phyloP scores from a whole-genome alignment of 805 yeast species.

The Candida hungchunana region DNA sequence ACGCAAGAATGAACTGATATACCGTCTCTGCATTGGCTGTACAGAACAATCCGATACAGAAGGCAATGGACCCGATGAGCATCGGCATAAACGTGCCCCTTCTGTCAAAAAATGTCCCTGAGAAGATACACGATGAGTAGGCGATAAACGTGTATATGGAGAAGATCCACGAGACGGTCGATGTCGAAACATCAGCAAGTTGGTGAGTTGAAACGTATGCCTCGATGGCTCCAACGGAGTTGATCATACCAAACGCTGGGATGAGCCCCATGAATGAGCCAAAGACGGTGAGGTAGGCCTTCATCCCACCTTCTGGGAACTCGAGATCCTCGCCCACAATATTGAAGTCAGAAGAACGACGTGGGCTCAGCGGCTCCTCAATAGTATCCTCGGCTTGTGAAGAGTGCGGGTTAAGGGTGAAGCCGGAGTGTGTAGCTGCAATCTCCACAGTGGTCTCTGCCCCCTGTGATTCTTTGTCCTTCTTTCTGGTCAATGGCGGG shows the following conservation, averaged over 20 bases:
- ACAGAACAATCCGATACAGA: constrained; percentile 38
- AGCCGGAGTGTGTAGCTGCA: constrained; percentile 8
- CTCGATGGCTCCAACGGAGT: constrained; percentile 58
- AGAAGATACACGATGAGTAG: constrained; percentile 32
- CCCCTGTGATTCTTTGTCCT: background rate
- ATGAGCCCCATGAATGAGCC: constrained; percentile 54
- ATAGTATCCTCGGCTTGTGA: constrained; percentile 1
- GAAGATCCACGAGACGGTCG: constrained; percentile 57
- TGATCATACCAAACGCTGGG: constrained; percentile 51
- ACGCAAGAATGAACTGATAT: constrained; percentile 49
- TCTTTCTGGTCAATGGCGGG: constrained; percentile 6
- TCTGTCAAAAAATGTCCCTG: constrained; percentile 43
- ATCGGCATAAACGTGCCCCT: constrained; percentile 39
- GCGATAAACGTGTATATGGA: constrained; percentile 28
- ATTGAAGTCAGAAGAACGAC: constrained; percentile 6
- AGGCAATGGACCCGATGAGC: constrained; percentile 34
- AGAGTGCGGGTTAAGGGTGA: constrained; percentile 4
- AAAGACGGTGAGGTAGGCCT: constrained; percentile 48
- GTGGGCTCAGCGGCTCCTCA: constrained; percentile 1
- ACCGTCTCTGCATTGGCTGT: constrained; percentile 40
- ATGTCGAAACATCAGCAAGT: constrained; percentile 37
- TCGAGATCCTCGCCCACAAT: constrained; percentile 17
- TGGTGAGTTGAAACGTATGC: constrained; percentile 53
- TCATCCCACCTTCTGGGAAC: constrained; percentile 53
- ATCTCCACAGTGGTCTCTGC: constrained; percentile 9